Evolutionary conservation across 192 early-diverging fungal genomes (phyloP), one percentile per base, ranked within the genome.

Genomic region (Geosiphon pyriformis): DNA sequence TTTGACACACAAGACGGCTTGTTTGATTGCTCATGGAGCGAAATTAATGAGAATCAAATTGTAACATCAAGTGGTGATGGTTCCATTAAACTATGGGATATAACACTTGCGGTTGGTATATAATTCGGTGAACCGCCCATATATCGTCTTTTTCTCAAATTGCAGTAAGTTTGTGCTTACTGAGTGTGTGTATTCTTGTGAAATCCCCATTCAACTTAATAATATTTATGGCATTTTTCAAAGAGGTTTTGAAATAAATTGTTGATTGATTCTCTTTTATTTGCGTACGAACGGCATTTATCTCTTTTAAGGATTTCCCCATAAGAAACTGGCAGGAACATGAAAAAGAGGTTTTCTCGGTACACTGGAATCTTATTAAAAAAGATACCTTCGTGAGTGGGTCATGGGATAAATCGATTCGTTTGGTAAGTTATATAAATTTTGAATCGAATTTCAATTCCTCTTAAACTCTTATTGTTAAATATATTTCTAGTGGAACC

Each of bases 1-100:
- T 99, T 87, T 72, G 96, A 98, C 68, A 96, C 95, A 2, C 94
- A 97, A 77, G 97, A 99, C 72, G 95, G 94, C 6, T 73, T 98
- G 6, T 99, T 92, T 75, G 97, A 99, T 75, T 73, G 88, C 33
- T 85, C 89, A 31, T 99, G 97, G 97, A 95, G 88, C 73, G 97
- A 99, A 74, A 64, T 85, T 15, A 91, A 99, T 72, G 95, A 99
- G 72, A 92, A 95, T 74, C 97, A 99, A 64, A 58, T 99, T 26
- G 87, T 88, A 0, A 92, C 92, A 15, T 83, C 87, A 29, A 91
- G 90, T 69, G 97, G 97, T 47, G 97, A 99, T 70, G 97, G 97
- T 35, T 90, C 88, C 64, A 85, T 99, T 46, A 96, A 93, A 70
- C 81, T 99, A 48, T 99, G 90, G 88, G 97, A 99, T 72, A 83